A percentile compares a stretch with the other conserved stretches of the same genome.
Evolutionary conservation across 139 green algal genomes (phyloP).

Genomic region (Desmodesmus armatus): DNA sequence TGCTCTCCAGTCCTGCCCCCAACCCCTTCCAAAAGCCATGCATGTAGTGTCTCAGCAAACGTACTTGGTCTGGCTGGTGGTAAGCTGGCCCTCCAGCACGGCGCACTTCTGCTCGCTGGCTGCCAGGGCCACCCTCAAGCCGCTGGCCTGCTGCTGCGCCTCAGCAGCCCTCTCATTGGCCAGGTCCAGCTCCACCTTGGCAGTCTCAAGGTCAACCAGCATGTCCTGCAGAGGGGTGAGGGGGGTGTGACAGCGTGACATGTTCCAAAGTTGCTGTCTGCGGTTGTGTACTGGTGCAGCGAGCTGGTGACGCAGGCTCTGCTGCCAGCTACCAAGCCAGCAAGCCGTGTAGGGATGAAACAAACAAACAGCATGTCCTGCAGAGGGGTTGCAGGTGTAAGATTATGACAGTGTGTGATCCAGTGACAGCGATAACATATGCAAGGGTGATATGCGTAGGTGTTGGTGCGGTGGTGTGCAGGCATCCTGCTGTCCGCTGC

Average conservation of each 20-base stretch:
- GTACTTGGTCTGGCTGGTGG: neutral
- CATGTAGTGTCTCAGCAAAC: neutral
- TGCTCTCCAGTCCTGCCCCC: neutral
- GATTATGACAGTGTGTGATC: neutral
- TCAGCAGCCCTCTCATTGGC: constrained; percentile 8
- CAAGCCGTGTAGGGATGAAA: too few relatives aligned
- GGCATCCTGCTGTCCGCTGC: too few relatives aligned
- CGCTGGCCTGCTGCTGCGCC: neutral
- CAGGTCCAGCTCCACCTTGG: constrained; percentile 32
- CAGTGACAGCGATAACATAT: too few relatives aligned
- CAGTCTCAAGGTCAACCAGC: constrained; percentile 36
- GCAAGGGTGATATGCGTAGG: too few relatives aligned
- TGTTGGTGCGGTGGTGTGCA: too few relatives aligned
- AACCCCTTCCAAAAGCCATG: neutral
- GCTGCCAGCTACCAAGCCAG: neutral
- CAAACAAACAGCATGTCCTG: neutral
- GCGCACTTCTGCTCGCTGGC: neutral
- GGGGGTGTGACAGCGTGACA: neutral
- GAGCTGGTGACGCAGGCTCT: neutral
- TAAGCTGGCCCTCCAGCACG: constrained; percentile 11
- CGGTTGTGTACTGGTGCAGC: neutral
- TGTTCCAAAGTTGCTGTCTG: neutral
- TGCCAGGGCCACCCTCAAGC: neutral
- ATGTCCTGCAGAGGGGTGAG: constrained; percentile 38
- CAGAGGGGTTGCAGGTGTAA: neutral